Conservation (phyloP, 2,329 filamentous ascomycete species). For the Ilyonectria destructans region DNA sequence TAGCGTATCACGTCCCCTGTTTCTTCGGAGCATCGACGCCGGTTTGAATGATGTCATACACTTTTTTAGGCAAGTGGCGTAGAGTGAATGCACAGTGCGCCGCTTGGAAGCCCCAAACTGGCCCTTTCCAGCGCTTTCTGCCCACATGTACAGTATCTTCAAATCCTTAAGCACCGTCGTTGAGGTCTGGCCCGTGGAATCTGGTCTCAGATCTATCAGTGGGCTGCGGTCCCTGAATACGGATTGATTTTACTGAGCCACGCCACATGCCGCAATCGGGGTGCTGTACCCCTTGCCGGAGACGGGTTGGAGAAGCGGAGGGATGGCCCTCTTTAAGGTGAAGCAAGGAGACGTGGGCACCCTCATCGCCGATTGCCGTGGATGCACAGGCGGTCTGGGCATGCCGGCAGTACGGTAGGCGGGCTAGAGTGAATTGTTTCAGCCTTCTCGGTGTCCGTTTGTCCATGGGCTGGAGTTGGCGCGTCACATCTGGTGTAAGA, state of each 20-base stretch:
- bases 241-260: background rate
- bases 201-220: background rate
- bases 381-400: conserved; percentile 39
- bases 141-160: background rate
- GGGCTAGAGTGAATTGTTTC: background rate
- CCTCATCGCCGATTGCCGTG: conserved; percentile 44
- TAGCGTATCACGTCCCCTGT: background rate
- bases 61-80: background rate
- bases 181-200: background rate
- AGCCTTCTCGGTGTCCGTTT: background rate
- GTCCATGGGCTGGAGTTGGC: background rate
- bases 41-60: background rate
- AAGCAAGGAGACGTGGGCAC: conserved; percentile 24
- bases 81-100: background rate
- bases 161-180: background rate
- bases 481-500: background rate
- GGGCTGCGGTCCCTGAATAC: background rate
- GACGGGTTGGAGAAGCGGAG: conserved; percentile 9
- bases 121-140: background rate
- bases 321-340: conserved; percentile 20
- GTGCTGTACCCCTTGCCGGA: conserved; percentile 15
- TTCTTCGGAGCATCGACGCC: background rate
- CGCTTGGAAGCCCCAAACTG: background rate
- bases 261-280: background rate
- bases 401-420: background rate